Percentiles rank a stretch among this genome's conserved stretches.
Conservation (phyloP, 495 filamentous ascomycete species). For the Lophium mytilinum region DNA sequence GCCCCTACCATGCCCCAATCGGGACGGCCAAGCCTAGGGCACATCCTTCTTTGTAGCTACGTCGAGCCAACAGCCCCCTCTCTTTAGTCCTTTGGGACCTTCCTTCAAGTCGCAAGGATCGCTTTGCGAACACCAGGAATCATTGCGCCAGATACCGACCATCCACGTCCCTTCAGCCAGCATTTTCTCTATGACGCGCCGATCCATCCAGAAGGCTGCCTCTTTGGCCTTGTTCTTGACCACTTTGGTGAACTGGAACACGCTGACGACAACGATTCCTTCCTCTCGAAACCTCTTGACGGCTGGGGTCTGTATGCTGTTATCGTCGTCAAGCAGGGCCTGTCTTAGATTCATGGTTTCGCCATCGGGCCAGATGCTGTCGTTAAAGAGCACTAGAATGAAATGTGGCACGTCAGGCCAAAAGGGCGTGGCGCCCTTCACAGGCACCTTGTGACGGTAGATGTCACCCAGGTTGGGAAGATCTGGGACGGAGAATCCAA, state of each 20-base stretch:
- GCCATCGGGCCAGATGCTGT: background rate
- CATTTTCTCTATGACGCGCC: background rate
- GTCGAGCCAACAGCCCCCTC: background rate
- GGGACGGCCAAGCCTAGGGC: too few relatives aligned
- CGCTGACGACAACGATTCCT: conserved; percentile 21
- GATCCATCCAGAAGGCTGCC: background rate
- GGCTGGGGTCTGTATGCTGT: conserved; percentile 17
- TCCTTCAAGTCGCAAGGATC: background rate
- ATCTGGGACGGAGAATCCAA: conserved; percentile 22
- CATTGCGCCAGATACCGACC: background rate
- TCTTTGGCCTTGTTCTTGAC: background rate
- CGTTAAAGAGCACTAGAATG: background rate
- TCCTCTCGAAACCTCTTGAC: conserved; percentile 15
- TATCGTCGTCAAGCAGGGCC: background rate
- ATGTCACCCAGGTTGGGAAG: background rate
- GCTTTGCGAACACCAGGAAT: background rate
- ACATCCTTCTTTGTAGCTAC: background rate
- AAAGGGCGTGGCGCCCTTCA: background rate
- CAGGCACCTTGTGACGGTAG: background rate
- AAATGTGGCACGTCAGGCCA: background rate
- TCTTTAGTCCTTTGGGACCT: background rate
- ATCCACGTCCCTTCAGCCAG: background rate
- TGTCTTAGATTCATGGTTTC: background rate
- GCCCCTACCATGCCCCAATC: too few relatives aligned
- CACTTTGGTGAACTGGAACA: conserved; percentile 17